Evolutionary conservation across 495 filamentous ascomycete species (phyloP), one percentile per base, ranked within the genome.

Genomic region (Neurospora sublineolata): DNA sequence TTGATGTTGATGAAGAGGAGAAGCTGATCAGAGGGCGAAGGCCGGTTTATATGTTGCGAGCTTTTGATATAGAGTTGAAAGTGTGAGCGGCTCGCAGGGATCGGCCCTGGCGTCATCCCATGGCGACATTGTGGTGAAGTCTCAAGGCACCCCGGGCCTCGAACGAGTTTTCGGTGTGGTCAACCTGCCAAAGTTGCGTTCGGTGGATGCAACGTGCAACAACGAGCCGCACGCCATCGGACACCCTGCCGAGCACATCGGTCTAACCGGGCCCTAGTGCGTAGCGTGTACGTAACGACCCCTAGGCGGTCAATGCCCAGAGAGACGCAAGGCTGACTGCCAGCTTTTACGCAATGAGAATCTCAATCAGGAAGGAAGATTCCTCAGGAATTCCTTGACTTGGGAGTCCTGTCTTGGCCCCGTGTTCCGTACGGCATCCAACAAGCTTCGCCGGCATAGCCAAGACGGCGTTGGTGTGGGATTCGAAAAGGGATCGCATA

Each of bases 31-130:
- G 23, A n/a, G 37, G 72, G 60, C 39, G 70, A 64, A 27, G 4
- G 67, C 38, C 44, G 39, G 72, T 74, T 71, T 42, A 64, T 68
- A 27, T 16, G 70, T 73, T 68, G 36, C 44, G 42, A 30, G 39
- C 33, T 36, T 11, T 27, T 30, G 37, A 39, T 69, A 46, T 60
- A 72, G 52, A 41, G 64, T 58, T 33, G 27, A 33, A 16, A 60
- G 14, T 36, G 6, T 64, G 52, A 6, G 27, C 23, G 27, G 52
- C 27, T 36, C 52, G 27, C 52, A 64, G 27, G 52, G 52, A 64
- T 64, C 52, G 52, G 27, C 27, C 52, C 52, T 64, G 27, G 52
- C 27, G 27, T 18, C 27, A 64, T 33, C 52, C 14, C 52, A 64
- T 33, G 52, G 52, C 6, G 27, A 64, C 14, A 64, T 64, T 18